Base-by-base conservation (phyloP, 1,284 basidiomycete genomes). In the Heterobasidion irregulare region DNA sequence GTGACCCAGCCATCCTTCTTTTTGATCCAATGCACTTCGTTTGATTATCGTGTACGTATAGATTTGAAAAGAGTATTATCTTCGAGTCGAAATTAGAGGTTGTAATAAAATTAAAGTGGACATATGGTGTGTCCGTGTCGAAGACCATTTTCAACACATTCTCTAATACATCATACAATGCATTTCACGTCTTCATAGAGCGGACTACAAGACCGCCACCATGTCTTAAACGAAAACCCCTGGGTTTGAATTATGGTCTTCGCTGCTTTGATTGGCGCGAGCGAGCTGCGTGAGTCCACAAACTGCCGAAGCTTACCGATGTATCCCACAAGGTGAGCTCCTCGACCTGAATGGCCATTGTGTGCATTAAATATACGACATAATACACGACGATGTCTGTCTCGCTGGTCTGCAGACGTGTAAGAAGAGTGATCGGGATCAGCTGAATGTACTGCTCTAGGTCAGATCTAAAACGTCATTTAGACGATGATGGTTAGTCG, bases 381-480 rank as follows among this genome's bases (percentile, higher is more conserved):
- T 84, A 79, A 66, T 94, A 92, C 8, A 88, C 84, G 69, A 89
- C 97, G 68, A 85, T 89, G 59, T 95, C 88, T 36, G 95, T 97
- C 70, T 94, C 94, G 72, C 82, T 92, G 19, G 81, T 80, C 65
- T 98, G 94, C 71, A 98, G 78, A 52, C 94, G 73, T 8, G 84
- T 96, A 35, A 98, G 75, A 19, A 98, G 76, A 16, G 90, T 86
- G 68, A 94, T 78, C 64, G 98, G 75, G 50, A 96, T 74, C 0
- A 84, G 81, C 58, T 86, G 85, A 67, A 92, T 80, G 72, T 89
- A 95, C 47, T 80, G 82, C 56, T 81, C 79, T 64, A 98, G 75
- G 18, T 80, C 74, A 6, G 74, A 65, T 16, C 91, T 94, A 64
- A 6, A 46, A 8, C 50, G 43, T 52, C 18, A 34, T 47, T 26